Evolutionary conservation across 495 filamentous ascomycete species (phyloP).

Genomic region (Clohesyomyces aquaticus): DNA sequence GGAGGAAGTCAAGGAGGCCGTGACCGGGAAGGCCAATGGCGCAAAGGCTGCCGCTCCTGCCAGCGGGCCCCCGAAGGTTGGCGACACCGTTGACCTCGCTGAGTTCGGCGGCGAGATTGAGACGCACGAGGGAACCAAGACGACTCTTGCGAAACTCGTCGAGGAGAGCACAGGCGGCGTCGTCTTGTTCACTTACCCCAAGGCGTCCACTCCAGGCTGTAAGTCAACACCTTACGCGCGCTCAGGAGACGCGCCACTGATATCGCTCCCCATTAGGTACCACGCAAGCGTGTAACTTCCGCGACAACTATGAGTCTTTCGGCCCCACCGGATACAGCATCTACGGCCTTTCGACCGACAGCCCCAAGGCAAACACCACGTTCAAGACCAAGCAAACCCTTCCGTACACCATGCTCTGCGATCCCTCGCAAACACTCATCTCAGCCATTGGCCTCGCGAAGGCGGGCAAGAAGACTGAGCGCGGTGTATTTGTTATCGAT

Average conservation of each 20-base stretch:
- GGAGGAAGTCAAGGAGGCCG: conserved; percentile 34
- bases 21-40: conserved; percentile 25
- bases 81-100: conserved; percentile 64
- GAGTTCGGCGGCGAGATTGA: conserved; percentile 82
- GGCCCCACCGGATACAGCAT: conserved; percentile 81
- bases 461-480: conserved; percentile 60
- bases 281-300: conserved; percentile 88
- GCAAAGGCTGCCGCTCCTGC: conserved; percentile 6
- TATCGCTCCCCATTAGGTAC: conserved; percentile 66
- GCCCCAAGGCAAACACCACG: conserved; percentile 83
- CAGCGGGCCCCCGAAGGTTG: conserved; percentile 43
- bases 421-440: conserved; percentile 67
- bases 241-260: conserved; percentile 8
- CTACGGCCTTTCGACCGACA: conserved; percentile 86
- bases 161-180: conserved; percentile 83
- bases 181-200: conserved; percentile 93
- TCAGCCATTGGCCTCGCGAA: conserved; percentile 49
- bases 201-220: conserved; percentile 94
- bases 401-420: conserved; percentile 88
- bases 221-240: conserved; percentile 51
- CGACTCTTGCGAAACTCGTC: conserved; percentile 75
- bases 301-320: conserved; percentile 76
- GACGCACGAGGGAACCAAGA: conserved; percentile 79
- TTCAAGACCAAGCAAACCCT: conserved; percentile 89
- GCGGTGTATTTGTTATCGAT: conserved; percentile 85